Evolutionary conservation across 768 basidiomycete genomes (phyloP).

Genomic region (Polyporus arcularius): DNA sequence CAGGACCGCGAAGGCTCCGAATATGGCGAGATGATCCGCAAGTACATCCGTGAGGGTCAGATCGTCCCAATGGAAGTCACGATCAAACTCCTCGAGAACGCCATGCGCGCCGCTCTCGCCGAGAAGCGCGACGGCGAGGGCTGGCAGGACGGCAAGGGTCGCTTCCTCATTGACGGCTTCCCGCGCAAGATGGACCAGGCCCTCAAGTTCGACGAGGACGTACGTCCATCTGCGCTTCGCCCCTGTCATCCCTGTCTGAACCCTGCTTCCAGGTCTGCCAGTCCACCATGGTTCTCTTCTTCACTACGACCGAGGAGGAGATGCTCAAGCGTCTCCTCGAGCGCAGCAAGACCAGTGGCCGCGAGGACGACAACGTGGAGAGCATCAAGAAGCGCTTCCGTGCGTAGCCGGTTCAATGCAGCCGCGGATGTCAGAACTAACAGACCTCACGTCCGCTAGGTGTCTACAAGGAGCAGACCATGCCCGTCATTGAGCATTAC

Average conservation of each 20-base stretch:
- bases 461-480: conserved; percentile 84
- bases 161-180: conserved; percentile 97
- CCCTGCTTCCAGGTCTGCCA: conserved; percentile 62
- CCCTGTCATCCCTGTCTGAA: neutral
- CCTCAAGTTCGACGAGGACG: conserved; percentile 82
- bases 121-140: conserved; percentile 46
- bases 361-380: conserved; percentile 94
- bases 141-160: conserved; percentile 72
- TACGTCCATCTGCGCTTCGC: conserved; percentile 35
- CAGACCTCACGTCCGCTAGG: conserved; percentile 38
- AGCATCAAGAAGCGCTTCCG: conserved; percentile 97
- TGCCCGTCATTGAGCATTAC: conserved; percentile 94
- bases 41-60: conserved; percentile 85
- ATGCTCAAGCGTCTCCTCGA: conserved; percentile 86
- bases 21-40: conserved; percentile 82
- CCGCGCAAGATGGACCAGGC: conserved; percentile 99
- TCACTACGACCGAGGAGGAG: conserved; percentile 83
- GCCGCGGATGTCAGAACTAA: neutral
- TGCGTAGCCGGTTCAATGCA: conserved; percentile 36
- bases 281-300: conserved; percentile 82
- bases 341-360: conserved; percentile 89
- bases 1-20: conserved; percentile 83
- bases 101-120: conserved; percentile 69
- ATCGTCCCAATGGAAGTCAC: conserved; percentile 99
- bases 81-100: conserved; percentile 91